Percentiles rank a stretch among this genome's conserved stretches.
These are phyloP conservation scores for Catharanthus roseus DNA, from an alignment of 257 asterid species.

Conservation along the genomic window DNA sequence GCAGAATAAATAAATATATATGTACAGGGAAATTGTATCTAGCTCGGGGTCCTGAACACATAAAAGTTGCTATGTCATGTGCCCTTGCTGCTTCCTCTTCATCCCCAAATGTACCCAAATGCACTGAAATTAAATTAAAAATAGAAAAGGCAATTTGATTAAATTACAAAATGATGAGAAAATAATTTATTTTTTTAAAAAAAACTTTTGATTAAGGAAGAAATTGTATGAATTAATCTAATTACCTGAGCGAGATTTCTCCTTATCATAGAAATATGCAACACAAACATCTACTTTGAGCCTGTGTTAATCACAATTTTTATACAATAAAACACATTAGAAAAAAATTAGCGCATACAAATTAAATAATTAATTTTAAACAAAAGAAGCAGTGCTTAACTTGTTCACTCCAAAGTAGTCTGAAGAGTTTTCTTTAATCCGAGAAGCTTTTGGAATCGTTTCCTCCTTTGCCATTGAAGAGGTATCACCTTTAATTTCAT, in stretches of 20 bases:
- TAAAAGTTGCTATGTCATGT: neutral
- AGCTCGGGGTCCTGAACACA: neutral
- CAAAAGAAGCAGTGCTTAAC: neutral
- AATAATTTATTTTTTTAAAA: too few relatives aligned
- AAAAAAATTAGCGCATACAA: too few relatives aligned
- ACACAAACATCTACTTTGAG: neutral
- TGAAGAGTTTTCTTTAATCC: neutral
- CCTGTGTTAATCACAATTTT: too few relatives aligned
- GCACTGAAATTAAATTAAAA: too few relatives aligned
- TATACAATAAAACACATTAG: too few relatives aligned
- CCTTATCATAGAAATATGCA: neutral
- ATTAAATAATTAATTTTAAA: too few relatives aligned
- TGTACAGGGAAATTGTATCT: neutral
- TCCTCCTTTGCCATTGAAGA: neutral
- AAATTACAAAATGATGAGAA: too few relatives aligned
- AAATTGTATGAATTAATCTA: too few relatives aligned
- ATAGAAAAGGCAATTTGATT: too few relatives aligned
- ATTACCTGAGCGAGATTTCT: neutral
- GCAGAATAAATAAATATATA: too few relatives aligned
- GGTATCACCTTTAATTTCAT: too few relatives aligned
- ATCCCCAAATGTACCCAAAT: neutral
- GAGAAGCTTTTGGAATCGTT: neutral
- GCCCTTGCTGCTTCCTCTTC: conserved; percentile 3
- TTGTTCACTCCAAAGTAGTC: neutral
- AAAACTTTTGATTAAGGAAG: too few relatives aligned